Percentiles rank a stretch among this genome's conserved stretches.
phyloP scores from a whole-genome alignment of 140 eudicot species.

The Oenanthe javanica region DNA sequence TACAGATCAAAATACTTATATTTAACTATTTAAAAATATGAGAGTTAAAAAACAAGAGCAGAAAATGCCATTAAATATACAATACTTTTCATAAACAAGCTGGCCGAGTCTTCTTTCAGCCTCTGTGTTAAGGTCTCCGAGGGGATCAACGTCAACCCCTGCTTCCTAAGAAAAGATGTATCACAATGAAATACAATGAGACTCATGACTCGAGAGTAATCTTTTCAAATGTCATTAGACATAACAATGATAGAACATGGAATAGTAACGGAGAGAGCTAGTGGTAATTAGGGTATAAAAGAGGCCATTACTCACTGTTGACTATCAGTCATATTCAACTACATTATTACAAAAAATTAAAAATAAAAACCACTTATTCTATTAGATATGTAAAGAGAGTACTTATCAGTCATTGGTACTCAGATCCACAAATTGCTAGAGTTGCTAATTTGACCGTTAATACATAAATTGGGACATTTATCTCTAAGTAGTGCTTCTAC shows the following conservation, averaged over 20 bases:
- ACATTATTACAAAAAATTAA: background rate
- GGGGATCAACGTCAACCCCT: constrained; percentile 77
- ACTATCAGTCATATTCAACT: background rate
- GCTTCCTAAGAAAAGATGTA: constrained; percentile 55
- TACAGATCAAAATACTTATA: background rate
- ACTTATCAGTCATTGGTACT: background rate
- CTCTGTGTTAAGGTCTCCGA: constrained; percentile 93
- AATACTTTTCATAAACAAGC: constrained; percentile 73
- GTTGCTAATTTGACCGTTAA: background rate
- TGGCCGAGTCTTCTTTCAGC: constrained; percentile 69
- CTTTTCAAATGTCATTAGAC: background rate
- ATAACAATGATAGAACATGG: background rate
- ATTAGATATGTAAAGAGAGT: background rate
- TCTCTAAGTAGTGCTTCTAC: background rate
- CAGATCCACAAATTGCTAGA: background rate
- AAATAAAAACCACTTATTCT: background rate
- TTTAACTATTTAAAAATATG: background rate
- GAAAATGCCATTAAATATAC: background rate
- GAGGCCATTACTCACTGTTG: background rate
- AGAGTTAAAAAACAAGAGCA: background rate
- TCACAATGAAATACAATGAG: background rate
- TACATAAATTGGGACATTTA: background rate
- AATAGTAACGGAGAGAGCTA: background rate
- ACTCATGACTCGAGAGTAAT: background rate
- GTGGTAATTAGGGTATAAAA: background rate